A percentile compares a stretch with the other conserved stretches of the same genome.
Evolutionary conservation across 495 filamentous ascomycete genomes (phyloP).

Genomic region (Penicillium canescens): DNA sequence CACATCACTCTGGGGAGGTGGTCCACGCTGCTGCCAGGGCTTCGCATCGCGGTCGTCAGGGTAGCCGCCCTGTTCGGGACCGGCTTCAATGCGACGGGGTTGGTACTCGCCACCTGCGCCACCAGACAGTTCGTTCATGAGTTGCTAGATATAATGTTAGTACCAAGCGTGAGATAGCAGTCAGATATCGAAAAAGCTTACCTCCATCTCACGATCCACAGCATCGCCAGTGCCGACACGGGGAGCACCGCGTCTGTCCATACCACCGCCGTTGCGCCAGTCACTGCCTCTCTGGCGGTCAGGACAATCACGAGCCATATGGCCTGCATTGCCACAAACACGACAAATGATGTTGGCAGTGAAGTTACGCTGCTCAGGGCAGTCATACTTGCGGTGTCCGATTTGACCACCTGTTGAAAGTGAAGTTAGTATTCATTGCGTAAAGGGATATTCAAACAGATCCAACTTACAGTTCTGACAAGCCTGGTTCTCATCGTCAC

Average conservation of each 20-base stretch:
- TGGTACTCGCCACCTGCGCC: constrained; percentile 63
- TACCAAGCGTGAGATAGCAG: constrained; percentile 1
- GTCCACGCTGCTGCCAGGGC: constrained; percentile 86
- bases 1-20: constrained; percentile 71
- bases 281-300: constrained; percentile 86
- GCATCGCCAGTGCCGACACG: constrained; percentile 77
- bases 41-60: constrained; percentile 62
- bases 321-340: constrained; percentile 91
- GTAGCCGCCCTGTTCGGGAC: constrained; percentile 56
- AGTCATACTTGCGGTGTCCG: constrained; percentile 98
- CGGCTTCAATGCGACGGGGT: constrained; percentile 84
- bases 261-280: constrained; percentile 73
- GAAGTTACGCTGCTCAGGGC: constrained; percentile 95
- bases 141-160: constrained; percentile 64
- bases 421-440: constrained; percentile 6
- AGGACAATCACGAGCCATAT: constrained; percentile 92
- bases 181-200: constrained; percentile 45
- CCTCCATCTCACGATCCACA: constrained; percentile 92
- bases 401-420: constrained; percentile 76
- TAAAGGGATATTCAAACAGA: constrained; percentile 6
- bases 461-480: constrained; percentile 87
- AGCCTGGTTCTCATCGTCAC: constrained; percentile 98
- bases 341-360: constrained; percentile 99
- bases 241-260: constrained; percentile 41
- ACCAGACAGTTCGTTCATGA: constrained; percentile 95